Percentiles rank a stretch among this genome's conserved stretches.
Evolutionary conservation across 257 asterid species (phyloP).

Genomic region (Catharanthus roseus): DNA sequence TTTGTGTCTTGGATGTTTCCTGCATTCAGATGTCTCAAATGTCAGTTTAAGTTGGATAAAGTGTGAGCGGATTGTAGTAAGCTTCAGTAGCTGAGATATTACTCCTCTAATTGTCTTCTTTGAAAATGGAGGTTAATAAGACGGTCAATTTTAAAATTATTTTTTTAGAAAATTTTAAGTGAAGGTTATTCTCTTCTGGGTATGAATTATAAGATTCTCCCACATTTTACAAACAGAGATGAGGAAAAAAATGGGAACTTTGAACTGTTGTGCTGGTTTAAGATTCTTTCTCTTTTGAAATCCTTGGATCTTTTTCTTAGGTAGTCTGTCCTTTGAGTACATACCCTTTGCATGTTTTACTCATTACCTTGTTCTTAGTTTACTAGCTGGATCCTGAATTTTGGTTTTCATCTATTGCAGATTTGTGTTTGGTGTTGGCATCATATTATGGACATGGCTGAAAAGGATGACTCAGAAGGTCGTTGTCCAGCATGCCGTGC

Average conservation of each 20-base stretch:
- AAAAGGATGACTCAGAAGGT: slow-evolving; percentile 88
- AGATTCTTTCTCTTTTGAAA: neutral
- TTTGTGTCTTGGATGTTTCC: neutral
- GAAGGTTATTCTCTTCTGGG: neutral
- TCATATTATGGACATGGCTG: slow-evolving; percentile 97
- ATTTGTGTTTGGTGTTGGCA: slow-evolving; percentile 99
- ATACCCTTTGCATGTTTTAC: neutral
- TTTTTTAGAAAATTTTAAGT: neutral
- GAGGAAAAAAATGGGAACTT: neutral
- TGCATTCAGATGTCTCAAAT: neutral
- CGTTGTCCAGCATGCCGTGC: slow-evolving; percentile 98
- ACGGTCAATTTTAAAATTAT: neutral
- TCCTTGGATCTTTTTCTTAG: neutral
- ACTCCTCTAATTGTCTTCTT: neutral
- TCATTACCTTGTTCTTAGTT: too few species aligned
- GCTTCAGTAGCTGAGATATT: neutral
- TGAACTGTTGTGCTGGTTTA: neutral
- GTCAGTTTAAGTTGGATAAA: neutral
- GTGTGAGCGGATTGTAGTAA: neutral
- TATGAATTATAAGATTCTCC: neutral
- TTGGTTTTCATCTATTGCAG: slow-evolving; percentile 31
- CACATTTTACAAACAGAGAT: neutral
- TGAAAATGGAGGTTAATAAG: neutral
- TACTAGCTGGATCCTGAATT: too few species aligned
- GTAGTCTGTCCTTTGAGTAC: neutral